A percentile compares a stretch with the other conserved stretches of the same genome.
Conservation (phyloP, 306 rosid genomes). For the Ziziphus jujuba region DNA sequence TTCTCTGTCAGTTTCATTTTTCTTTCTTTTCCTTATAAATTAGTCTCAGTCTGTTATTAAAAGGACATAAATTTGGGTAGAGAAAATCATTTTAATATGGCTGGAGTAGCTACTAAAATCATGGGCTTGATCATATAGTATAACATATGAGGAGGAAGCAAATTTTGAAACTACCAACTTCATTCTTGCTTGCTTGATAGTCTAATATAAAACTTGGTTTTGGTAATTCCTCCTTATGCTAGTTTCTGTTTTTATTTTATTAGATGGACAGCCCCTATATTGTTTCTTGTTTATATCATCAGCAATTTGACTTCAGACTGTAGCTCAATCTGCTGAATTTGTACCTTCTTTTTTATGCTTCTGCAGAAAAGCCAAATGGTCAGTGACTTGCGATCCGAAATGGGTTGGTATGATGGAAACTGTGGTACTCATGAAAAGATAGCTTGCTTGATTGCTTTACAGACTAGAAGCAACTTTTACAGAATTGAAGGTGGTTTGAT, state of each 20-base stretch:
- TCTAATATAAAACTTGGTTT: neutral
- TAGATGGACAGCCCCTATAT: neutral
- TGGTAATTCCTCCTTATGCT: neutral
- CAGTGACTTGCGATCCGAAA: slow-evolving; percentile 19
- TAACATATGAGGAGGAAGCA: neutral
- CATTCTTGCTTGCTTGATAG: neutral
- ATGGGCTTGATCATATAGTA: neutral
- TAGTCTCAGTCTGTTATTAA: neutral
- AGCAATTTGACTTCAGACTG: neutral
- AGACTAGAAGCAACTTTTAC: slow-evolving; percentile 41
- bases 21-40: no score
- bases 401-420: slow-evolving; percentile 21
- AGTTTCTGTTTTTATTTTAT: slow-evolving; percentile 3
- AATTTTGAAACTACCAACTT: neutral
- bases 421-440: slow-evolving; percentile 39
- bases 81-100: no score
- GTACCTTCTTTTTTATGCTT: slow-evolving; percentile 7
- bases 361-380: slow-evolving; percentile 39
- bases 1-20: neutral
- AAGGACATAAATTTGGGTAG: no score
- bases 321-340: slow-evolving; percentile 4
- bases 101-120: neutral
- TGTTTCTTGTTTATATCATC: neutral
- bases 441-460: slow-evolving; percentile 57
- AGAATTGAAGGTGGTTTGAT: slow-evolving; percentile 66